These are phyloP conservation scores for Spathaspora sp. DNA, from an alignment of 805 yeast species.

Conservation along the genomic window DNA sequence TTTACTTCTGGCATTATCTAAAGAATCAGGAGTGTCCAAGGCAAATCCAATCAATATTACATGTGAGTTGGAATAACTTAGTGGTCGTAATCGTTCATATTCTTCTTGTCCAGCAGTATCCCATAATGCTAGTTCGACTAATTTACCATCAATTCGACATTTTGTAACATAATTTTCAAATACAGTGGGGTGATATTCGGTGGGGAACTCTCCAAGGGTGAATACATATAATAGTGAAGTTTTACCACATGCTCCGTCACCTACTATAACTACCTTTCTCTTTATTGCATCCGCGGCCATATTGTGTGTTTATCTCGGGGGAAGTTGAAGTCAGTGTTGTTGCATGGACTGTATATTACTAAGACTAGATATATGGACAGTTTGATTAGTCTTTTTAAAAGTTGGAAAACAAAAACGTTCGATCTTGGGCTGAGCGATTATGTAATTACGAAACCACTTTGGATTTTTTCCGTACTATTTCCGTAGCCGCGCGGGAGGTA, in stretches of 20 bases:
- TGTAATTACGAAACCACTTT: no score
- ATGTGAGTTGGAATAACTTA: conserved; percentile 88
- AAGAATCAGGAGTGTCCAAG: conserved; percentile 85
- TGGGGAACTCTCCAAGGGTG: conserved; percentile 89
- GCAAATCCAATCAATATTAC: conserved; percentile 90
- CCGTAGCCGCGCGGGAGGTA: no score
- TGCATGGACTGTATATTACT: conserved; percentile 61
- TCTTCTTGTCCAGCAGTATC: conserved; percentile 99
- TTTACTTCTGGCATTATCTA: conserved; percentile 91
- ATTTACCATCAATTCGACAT: conserved; percentile 60
- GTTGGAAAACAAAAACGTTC: no score
- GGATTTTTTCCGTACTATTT: no score
- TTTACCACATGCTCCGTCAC: conserved; percentile 98
- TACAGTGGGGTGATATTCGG: conserved; percentile 92
- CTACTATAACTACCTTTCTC: conserved; percentile 89
- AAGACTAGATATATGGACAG: conserved; percentile 48
- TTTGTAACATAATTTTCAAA: conserved; percentile 97
- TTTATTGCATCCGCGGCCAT: conserved; percentile 62
- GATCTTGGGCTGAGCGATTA: no score
- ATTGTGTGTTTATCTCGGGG: conserved; percentile 71
- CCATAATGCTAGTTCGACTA: conserved; percentile 90
- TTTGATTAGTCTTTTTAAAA: no score
- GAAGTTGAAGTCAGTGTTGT: no score
- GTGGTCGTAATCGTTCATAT: conserved; percentile 88
- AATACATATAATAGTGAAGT: conserved; percentile 83